These are phyloP conservation scores for Fraxinus velutina DNA, from an alignment of 305 asterid genomes.

Conservation along the genomic window DNA sequence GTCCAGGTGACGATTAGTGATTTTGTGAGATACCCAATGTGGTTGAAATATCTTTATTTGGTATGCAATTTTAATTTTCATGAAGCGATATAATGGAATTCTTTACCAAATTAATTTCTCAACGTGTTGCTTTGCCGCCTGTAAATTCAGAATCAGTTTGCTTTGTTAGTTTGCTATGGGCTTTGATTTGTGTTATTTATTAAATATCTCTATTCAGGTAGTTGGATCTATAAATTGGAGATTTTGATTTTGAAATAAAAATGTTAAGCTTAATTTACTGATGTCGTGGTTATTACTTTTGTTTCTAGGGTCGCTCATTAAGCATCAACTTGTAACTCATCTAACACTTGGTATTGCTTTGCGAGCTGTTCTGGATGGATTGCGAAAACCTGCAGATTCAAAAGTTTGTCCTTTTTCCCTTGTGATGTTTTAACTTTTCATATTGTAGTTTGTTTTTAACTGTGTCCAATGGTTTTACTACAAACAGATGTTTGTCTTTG, in stretches of 20 bases:
- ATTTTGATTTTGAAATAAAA: background rate
- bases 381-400: slow-evolving; percentile 96
- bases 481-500: slow-evolving; percentile 90
- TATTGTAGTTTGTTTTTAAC: slow-evolving; percentile 17
- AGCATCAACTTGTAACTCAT: slow-evolving; percentile 92
- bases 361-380: slow-evolving; percentile 93
- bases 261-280: background rate
- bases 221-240: background rate
- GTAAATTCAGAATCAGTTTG: slow-evolving; percentile 2
- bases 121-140: slow-evolving; percentile 6
- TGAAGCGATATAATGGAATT: background rate
- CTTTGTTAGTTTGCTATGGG: slow-evolving; percentile 7
- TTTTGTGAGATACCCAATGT: slow-evolving; percentile 12
- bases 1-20: slow-evolving; percentile 6
- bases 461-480: slow-evolving; percentile 23
- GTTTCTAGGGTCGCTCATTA: slow-evolving; percentile 81
- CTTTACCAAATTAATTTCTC: background rate
- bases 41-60: slow-evolving; percentile 3
- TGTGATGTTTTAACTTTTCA: slow-evolving; percentile 1
- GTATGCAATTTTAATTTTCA: slow-evolving; percentile 9
- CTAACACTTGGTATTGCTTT: slow-evolving; percentile 95
- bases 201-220: background rate
- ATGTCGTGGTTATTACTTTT: slow-evolving; percentile 10
- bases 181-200: background rate
- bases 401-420: slow-evolving; percentile 47